Evolutionary conservation across 2,329 filamentous ascomycete species (phyloP).

Genomic region (Podosphaera xanthii): DNA sequence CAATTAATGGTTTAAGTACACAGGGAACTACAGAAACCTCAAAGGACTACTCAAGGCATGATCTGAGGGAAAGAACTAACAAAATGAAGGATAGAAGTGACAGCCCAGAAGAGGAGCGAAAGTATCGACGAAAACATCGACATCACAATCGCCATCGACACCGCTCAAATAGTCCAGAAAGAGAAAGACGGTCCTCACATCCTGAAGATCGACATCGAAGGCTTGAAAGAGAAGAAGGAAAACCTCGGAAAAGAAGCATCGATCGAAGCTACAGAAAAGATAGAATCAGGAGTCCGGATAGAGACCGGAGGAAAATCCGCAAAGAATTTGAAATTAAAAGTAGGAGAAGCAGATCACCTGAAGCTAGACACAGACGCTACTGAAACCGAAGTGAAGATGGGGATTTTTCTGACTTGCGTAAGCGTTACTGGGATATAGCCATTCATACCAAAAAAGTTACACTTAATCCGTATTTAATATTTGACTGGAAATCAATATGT

Average conservation of each 20-base stretch:
- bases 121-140: slow-evolving; percentile 11
- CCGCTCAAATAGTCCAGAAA: slow-evolving; percentile 13
- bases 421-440: no score
- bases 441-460: no score
- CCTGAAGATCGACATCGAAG: slow-evolving; percentile 10
- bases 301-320: slow-evolving; percentile 11
- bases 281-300: slow-evolving; percentile 14
- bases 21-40: slow-evolving; percentile 3
- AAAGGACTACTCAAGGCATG: slow-evolving; percentile 1
- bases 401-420: no score
- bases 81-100: slow-evolving; percentile 12
- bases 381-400: neutral
- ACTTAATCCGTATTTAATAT: no score
- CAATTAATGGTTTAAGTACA: slow-evolving; percentile 10
- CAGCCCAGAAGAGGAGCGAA: slow-evolving; percentile 11
- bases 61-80: slow-evolving; percentile 4
- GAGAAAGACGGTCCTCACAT: slow-evolving; percentile 10
- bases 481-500: no score
- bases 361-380: neutral
- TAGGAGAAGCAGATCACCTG: slow-evolving; percentile 8
- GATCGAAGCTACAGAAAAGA: slow-evolving; percentile 9
- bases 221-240: slow-evolving; percentile 8
- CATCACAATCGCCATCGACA: slow-evolving; percentile 5
- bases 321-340: slow-evolving; percentile 6
- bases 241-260: slow-evolving; percentile 11